phyloP scores from a whole-genome alignment of 306 rosid genomes.

The Trifolium pratense region DNA sequence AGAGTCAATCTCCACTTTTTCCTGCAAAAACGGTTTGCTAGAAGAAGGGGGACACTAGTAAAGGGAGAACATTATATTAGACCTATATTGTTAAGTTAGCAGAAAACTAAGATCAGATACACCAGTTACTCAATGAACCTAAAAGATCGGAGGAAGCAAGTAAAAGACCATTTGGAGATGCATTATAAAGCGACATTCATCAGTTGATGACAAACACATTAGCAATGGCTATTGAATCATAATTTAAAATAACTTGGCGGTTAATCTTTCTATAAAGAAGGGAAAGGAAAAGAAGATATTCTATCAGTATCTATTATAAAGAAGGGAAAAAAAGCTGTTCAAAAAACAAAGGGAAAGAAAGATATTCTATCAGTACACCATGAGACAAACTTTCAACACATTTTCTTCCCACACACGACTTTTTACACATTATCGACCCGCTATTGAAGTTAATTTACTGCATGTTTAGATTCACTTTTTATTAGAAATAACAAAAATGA shows the following conservation, averaged over 20 bases:
- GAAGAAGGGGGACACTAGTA: background rate
- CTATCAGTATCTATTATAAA: background rate
- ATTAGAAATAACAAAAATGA: background rate
- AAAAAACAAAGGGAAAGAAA: no score
- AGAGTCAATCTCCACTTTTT: conserved; percentile 47
- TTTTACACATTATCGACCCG: background rate
- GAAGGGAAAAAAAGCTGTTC: no score
- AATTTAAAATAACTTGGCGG: background rate
- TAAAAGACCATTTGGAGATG: background rate
- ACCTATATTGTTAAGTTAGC: background rate
- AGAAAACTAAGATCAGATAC: background rate
- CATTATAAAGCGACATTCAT: background rate
- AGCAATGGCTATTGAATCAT: background rate
- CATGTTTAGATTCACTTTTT: no score
- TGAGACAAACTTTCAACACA: background rate
- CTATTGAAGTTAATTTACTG: background rate
- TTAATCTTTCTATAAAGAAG: background rate
- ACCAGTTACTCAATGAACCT: no score
- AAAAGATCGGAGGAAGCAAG: no score
- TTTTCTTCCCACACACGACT: background rate
- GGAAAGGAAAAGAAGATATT: background rate
- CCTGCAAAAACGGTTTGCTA: conserved; percentile 48
- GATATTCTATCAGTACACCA: background rate
- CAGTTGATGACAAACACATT: background rate
- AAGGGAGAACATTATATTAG: background rate